Percentiles rank a stretch among this genome's conserved stretches.
phyloP scores from a whole-genome alignment of 2,329 filamentous ascomycete genomes.

The Aspergillus pseudonomiae region DNA sequence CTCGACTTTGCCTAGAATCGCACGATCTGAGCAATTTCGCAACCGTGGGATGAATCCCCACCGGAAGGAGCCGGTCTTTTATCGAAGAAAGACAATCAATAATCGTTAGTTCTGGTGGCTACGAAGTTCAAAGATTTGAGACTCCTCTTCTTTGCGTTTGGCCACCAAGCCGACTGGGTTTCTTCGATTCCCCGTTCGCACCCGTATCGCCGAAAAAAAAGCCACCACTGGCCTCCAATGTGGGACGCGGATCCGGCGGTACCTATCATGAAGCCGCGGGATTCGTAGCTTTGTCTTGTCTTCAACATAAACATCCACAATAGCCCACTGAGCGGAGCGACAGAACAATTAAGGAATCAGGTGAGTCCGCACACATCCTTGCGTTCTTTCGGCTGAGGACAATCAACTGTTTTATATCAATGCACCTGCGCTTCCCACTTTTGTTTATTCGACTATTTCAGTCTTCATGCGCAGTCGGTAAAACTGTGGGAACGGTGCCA shows the following conservation, averaged over 20 bases:
- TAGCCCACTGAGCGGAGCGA: slow-evolving; percentile 14
- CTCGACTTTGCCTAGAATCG: background rate
- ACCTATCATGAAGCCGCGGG: slow-evolving; percentile 30
- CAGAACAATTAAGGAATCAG: slow-evolving; percentile 6
- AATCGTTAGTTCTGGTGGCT: background rate
- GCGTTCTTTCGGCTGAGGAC: background rate
- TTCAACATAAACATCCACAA: slow-evolving; percentile 17
- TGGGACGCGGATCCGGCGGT: slow-evolving; percentile 39
- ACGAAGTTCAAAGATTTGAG: slow-evolving; percentile 4
- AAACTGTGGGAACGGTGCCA: slow-evolving; percentile 1
- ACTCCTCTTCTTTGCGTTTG: slow-evolving; percentile 9
- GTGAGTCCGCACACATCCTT: slow-evolving; percentile 3
- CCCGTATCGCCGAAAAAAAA: slow-evolving; percentile 30
- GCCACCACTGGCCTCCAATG: slow-evolving; percentile 26
- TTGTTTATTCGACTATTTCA: background rate
- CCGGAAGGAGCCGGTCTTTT: slow-evolving; percentile 7
- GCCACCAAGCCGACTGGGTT: slow-evolving; percentile 12
- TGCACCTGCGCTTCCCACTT: background rate
- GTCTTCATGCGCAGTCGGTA: background rate
- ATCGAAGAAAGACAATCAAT: slow-evolving; percentile 1
- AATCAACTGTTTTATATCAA: background rate
- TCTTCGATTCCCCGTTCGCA: slow-evolving; percentile 22
- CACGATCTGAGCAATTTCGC: background rate
- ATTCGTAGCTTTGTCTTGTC: slow-evolving; percentile 25
- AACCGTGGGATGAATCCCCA: background rate